phyloP scores from a whole-genome alignment of 2,329 filamentous ascomycete genomes.

The Aspergillus vadensis region DNA sequence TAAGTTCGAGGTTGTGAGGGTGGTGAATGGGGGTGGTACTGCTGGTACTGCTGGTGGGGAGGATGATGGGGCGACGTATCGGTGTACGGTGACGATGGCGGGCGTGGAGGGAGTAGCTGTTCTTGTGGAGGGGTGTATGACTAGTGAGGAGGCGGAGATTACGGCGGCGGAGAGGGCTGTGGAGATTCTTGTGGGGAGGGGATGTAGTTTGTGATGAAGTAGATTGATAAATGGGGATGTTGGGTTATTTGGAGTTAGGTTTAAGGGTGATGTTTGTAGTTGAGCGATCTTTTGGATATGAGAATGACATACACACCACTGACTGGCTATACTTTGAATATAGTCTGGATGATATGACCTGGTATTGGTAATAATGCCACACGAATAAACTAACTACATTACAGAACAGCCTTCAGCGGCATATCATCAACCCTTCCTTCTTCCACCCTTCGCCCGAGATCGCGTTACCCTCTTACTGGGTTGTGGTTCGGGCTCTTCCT shows the following conservation, averaged over 20 bases:
- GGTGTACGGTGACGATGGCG: constrained; percentile 21
- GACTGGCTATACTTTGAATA: too few relatives aligned
- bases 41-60: background rate
- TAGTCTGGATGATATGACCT: background rate
- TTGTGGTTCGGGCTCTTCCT: constrained; percentile 10
- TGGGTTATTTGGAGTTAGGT: background rate
- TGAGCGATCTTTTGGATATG: background rate
- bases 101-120: constrained; percentile 20
- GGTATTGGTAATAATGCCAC: background rate
- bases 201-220: background rate
- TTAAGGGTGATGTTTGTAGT: background rate
- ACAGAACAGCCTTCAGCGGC: background rate
- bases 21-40: constrained; percentile 10
- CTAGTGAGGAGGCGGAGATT: constrained; percentile 34
- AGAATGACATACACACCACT: too few relatives aligned
- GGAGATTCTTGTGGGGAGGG: constrained; percentile 12
- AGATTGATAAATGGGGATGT: too few relatives aligned
- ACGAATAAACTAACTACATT: background rate
- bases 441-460: constrained; percentile 26
- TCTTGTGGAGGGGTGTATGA: constrained; percentile 27
- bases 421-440: constrained; percentile 25
- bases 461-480: constrained; percentile 25
- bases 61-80: constrained; percentile 22
- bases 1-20: constrained; percentile 20
- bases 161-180: constrained; percentile 26